Conservation (phyloP, 768 basidiomycete species). For the Thelephora ganbajun region DNA sequence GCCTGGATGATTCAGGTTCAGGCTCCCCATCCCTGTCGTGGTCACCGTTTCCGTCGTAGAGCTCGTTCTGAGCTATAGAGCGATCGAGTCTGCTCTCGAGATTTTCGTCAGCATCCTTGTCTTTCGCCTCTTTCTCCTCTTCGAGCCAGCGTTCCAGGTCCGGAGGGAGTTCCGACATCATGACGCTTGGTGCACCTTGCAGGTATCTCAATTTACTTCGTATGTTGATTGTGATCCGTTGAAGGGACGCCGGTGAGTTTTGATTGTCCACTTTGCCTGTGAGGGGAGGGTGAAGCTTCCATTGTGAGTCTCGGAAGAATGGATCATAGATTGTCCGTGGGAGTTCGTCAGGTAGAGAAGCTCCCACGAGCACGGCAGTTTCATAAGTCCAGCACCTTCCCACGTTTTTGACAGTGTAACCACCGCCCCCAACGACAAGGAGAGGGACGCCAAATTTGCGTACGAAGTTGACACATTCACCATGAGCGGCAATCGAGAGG, state of each 20-base stretch:
- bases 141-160: conserved; percentile 68
- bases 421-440: conserved; percentile 87
- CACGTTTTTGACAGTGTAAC: conserved; percentile 95
- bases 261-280: conserved; percentile 88
- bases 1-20: neutral
- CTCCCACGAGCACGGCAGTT: conserved; percentile 82
- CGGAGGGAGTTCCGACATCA: conserved; percentile 93
- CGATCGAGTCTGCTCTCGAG: conserved; percentile 45
- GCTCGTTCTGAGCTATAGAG: conserved; percentile 47
- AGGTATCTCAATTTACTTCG: conserved; percentile 84
- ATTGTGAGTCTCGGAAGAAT: conserved; percentile 85
- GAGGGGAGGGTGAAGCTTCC: conserved; percentile 86
- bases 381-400: conserved; percentile 99
- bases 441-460: conserved; percentile 85
- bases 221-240: conserved; percentile 76
- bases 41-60: conserved; percentile 61
- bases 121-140: conserved; percentile 62
- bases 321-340: conserved; percentile 83
- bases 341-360: conserved; percentile 71
- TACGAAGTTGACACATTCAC: conserved; percentile 96
- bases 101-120: conserved; percentile 46
- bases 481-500: conserved; percentile 91
- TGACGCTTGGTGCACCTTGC: conserved; percentile 91
- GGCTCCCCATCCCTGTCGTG: conserved; percentile 31
- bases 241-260: conserved; percentile 71